Conservation (phyloP, 345 rosid species). For the Theobroma cacao region DNA sequence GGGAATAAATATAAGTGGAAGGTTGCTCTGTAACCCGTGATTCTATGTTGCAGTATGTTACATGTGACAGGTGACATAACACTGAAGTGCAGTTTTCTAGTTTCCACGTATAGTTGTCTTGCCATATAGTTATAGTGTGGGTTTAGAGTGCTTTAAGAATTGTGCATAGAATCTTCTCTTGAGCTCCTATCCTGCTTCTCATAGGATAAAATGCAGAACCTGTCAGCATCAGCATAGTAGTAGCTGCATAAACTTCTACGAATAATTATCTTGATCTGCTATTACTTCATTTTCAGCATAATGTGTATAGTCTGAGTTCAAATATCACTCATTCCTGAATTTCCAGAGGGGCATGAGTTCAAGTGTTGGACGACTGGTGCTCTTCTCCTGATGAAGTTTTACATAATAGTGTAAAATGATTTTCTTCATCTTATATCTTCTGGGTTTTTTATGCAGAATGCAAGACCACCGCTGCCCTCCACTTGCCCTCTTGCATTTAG, state of each 20-base stretch:
- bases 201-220: not conserved
- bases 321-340: not conserved
- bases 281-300: not conserved
- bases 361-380: not conserved
- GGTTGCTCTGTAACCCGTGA: not conserved
- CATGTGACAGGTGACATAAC: not conserved
- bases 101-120: not conserved
- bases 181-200: not conserved
- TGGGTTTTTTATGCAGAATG: constrained; percentile 43
- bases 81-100: not conserved
- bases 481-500: constrained; percentile 53
- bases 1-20: not conserved
- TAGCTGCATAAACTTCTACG: not conserved
- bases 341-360: not conserved
- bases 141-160: not conserved
- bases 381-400: not conserved
- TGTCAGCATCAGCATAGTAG: not conserved
- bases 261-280: not conserved
- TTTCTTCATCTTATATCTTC: not conserved
- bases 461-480: constrained; percentile 65
- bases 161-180: not conserved
- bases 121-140: not conserved
- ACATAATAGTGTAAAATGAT: not conserved
- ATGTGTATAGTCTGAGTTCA: not conserved
- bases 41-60: not conserved